These are phyloP conservation scores for Brasenia schreberi DNA, from an alignment of 164 flowering plant genomes.

Conservation along the genomic window DNA sequence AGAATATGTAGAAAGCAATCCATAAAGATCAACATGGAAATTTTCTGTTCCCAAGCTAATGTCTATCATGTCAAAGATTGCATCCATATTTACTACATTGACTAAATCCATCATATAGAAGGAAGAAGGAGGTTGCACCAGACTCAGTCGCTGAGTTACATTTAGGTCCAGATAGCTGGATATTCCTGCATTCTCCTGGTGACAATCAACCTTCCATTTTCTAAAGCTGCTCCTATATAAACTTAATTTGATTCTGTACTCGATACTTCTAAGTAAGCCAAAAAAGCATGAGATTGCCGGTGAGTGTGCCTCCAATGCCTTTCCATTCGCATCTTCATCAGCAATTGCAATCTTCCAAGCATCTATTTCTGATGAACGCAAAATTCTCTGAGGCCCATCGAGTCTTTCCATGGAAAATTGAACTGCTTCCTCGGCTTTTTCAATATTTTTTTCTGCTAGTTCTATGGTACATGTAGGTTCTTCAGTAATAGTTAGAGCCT, in stretches of 20 bases:
- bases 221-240: slow-evolving; percentile 28
- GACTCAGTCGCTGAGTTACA: slow-evolving; percentile 23
- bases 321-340: slow-evolving; percentile 23
- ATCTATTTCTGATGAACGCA: slow-evolving; percentile 38
- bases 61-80: not conserved
- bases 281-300: slow-evolving; percentile 2
- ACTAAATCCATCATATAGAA: not conserved
- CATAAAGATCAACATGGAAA: not conserved
- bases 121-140: slow-evolving; percentile 23
- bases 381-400: slow-evolving; percentile 27
- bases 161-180: slow-evolving; percentile 11
- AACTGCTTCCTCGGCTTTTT: slow-evolving; percentile 18
- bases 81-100: not conserved
- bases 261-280: slow-evolving; percentile 14
- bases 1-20: too few relatives aligned
- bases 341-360: slow-evolving; percentile 52
- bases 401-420: slow-evolving; percentile 23
- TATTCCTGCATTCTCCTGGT: slow-evolving; percentile 12
- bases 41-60: not conserved
- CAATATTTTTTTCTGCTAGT: slow-evolving; percentile 22
- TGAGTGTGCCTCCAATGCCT: slow-evolving; percentile 4
- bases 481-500: slow-evolving; percentile 16
- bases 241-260: slow-evolving; percentile 40
- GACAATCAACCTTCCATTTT: slow-evolving; percentile 29
- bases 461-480: slow-evolving; percentile 25